Base-by-base conservation (phyloP, 1,284 basidiomycete genomes). In the Golubevia sp. region DNA sequence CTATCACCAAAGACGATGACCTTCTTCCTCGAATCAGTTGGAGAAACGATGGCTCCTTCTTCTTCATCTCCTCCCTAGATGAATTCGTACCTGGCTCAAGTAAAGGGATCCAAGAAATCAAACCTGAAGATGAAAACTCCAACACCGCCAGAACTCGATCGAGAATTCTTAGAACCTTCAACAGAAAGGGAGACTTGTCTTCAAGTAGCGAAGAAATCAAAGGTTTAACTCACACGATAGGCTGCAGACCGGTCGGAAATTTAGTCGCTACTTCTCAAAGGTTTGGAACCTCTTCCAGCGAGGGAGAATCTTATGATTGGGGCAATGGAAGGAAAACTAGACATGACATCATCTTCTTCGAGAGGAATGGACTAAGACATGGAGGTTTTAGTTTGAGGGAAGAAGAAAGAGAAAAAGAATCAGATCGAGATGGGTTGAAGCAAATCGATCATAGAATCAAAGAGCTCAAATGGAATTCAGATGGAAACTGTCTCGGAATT, bases 281-380 rank as follows among this genome's bases (percentile, higher is more conserved):
- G 55, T 96, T 93, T 73, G 92, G 92, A 0, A 49, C 51, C 87
- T 84, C 89, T 63, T 89, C 90, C 20, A 89, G 90, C 49, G 82
- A 84, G 11, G 91, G 90, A 2, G 86, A 88, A 49, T 70, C 66
- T 2, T 61, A 63, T 27, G 64, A 61, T 58, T 78, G 68, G 70
- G 68, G 69, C 30, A 65, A 68, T 6, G 78, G 78, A 2, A 61
- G 75, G 6, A 55, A 83, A 34, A 85, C 84, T 0, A 87, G 91
- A 58, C 91, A 96, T 78, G 93, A 97, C 73, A 86, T 99, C 0
- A 90, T 98, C 0, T 97, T 99, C 84, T 94, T 97, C 69, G 96
- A 99, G 85, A 87, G 93, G 70, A 99, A 99, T 83, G 97, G 96
- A 0, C 84, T 99, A 63, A 86, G 94, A 59, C 92, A 97, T 76